Conservation (phyloP, 805 yeast genomes). For the Blastobotrys terrestris region DNA sequence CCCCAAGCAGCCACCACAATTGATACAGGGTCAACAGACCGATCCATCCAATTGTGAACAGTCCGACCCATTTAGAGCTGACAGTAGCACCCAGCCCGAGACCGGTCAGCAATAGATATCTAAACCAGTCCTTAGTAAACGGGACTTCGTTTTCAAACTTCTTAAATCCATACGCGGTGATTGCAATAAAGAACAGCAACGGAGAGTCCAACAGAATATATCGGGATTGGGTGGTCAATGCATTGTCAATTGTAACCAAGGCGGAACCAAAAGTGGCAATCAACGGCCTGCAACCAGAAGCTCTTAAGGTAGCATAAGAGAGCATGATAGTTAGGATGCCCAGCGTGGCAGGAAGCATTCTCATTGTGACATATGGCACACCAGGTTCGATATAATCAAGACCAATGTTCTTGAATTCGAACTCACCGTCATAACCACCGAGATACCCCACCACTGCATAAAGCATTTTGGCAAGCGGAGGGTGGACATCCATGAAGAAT, state of each 20-base stretch:
- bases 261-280: slow-evolving; percentile 47
- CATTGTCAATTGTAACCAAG: slow-evolving; percentile 56
- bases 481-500: slow-evolving; percentile 66
- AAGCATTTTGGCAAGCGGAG: slow-evolving; percentile 60
- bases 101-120: slow-evolving; percentile 41
- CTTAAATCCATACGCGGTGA: slow-evolving; percentile 48
- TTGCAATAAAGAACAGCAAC: slow-evolving; percentile 36
- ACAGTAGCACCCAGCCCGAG: slow-evolving; percentile 48
- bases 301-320: slow-evolving; percentile 49
- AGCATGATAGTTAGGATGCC: slow-evolving; percentile 50
- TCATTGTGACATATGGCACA: slow-evolving; percentile 49
- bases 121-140: slow-evolving; percentile 48
- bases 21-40: slow-evolving; percentile 42
- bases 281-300: slow-evolving; percentile 45
- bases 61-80: slow-evolving; percentile 67
- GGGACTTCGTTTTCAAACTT: slow-evolving; percentile 41
- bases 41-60: slow-evolving; percentile 63
- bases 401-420: slow-evolving; percentile 41
- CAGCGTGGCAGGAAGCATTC: slow-evolving; percentile 50
- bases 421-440: slow-evolving; percentile 47
- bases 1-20: slow-evolving; percentile 68
- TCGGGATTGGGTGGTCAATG: slow-evolving; percentile 57
- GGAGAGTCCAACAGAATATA: slow-evolving; percentile 43
- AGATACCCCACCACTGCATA: slow-evolving; percentile 48
- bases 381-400: slow-evolving; percentile 33